These are phyloP conservation scores for Breynia disticha DNA, from an alignment of 441 rosid genomes.

Conservation along the genomic window DNA sequence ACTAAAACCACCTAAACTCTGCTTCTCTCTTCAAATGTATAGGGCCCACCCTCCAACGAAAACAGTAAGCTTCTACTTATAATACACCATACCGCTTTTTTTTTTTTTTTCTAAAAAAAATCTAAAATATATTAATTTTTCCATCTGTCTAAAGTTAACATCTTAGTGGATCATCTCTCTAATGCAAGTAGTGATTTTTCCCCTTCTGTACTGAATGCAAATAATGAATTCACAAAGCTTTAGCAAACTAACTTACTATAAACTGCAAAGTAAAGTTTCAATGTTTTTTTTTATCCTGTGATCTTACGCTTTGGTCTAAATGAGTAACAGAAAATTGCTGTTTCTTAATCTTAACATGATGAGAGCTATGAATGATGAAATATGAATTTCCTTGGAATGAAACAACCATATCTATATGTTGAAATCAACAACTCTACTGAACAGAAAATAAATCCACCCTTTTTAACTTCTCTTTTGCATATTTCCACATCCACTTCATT, in stretches of 20 bases:
- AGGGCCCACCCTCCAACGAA: not conserved
- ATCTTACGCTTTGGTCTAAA: too few relatives aligned
- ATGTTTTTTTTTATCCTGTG: too few relatives aligned
- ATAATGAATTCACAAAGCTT: conserved; percentile 18
- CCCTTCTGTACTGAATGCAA: conserved; percentile 7
- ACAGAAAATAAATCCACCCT: too few relatives aligned
- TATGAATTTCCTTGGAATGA: too few relatives aligned
- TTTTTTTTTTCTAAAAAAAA: too few relatives aligned
- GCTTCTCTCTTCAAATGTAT: not conserved
- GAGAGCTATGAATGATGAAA: too few relatives aligned
- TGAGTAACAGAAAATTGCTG: too few relatives aligned
- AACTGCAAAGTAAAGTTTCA: not conserved
- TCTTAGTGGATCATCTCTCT: conserved; percentile 17
- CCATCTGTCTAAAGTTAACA: conserved; percentile 10
- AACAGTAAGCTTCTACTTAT: not conserved
- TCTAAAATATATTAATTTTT: not conserved
- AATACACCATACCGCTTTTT: too few relatives aligned
- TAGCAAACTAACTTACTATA: not conserved
- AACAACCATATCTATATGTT: too few relatives aligned
- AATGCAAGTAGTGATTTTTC: conserved; percentile 13
- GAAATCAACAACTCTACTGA: too few relatives aligned
- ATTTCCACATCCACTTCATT: not conserved
- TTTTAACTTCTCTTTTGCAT: too few relatives aligned
- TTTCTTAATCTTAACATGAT: too few relatives aligned
- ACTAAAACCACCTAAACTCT: conserved; percentile 11